These are phyloP conservation scores for Crithidia fasciculata DNA, from an alignment of 208 protist species.

Conservation along the genomic window DNA sequence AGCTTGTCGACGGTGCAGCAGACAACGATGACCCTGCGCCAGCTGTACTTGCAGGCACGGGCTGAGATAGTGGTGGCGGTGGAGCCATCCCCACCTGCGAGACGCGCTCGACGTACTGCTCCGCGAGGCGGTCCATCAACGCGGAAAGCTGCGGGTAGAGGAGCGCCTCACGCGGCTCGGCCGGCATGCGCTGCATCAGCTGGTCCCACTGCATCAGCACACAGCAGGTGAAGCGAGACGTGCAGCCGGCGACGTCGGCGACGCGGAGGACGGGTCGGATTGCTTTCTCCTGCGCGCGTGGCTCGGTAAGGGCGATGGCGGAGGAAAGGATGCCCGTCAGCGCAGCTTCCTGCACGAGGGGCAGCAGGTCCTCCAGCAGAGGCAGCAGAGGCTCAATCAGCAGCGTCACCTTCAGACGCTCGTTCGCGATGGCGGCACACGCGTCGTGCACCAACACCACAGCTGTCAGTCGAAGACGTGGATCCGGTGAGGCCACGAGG, in stretches of 20 bases:
- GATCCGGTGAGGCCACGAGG: slow-evolving; percentile 34
- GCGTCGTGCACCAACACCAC: slow-evolving; percentile 51
- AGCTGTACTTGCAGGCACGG: no score
- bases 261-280: slow-evolving; percentile 44
- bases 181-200: slow-evolving; percentile 59
- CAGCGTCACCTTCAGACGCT: slow-evolving; percentile 40
- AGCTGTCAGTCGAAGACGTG: slow-evolving; percentile 47
- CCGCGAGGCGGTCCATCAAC: slow-evolving; percentile 56
- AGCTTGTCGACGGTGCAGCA: not conserved
- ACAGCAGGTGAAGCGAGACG: slow-evolving; percentile 47
- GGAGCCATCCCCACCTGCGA: slow-evolving; percentile 15
- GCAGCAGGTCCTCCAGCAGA: slow-evolving; percentile 55
- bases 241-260: slow-evolving; percentile 50
- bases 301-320: slow-evolving; percentile 38
- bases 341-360: slow-evolving; percentile 59
- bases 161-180: slow-evolving; percentile 67
- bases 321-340: slow-evolving; percentile 53
- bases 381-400: slow-evolving; percentile 53
- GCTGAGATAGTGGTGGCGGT: not conserved
- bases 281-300: slow-evolving; percentile 52
- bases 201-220: slow-evolving; percentile 57
- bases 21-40: no score
- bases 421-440: slow-evolving; percentile 39
- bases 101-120: slow-evolving; percentile 30
- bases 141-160: slow-evolving; percentile 65